Percentiles rank a stretch among this genome's conserved stretches.
Conservation (phyloP, 495 filamentous ascomycete species). For the Cudoniella acicularis region DNA sequence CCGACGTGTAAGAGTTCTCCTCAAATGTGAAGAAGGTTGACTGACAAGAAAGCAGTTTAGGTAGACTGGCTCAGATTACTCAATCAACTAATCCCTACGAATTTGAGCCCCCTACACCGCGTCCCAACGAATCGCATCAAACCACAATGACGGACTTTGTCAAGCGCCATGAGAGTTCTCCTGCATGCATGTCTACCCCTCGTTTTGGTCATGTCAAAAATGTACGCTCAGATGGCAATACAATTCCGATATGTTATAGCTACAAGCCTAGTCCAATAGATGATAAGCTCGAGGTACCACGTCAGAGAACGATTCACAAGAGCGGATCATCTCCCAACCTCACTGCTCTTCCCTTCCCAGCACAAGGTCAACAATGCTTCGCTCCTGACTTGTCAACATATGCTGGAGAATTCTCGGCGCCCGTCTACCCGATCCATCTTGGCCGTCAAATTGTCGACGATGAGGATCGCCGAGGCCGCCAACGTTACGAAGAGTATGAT, state of each 20-base stretch:
- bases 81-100: conserved; percentile 1
- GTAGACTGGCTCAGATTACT: background rate
- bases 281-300: background rate
- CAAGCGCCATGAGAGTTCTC: background rate
- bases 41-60: background rate
- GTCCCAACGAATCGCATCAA: background rate
- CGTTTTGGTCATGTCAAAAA: conserved; percentile 10
- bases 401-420: background rate
- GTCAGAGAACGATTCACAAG: background rate
- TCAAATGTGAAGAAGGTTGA: background rate
- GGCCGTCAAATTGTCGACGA: background rate
- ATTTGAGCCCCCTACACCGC: conserved; percentile 19
- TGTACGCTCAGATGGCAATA: conserved; percentile 9
- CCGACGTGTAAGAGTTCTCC: too few relatives aligned
- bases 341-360: background rate
- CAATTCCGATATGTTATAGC: background rate
- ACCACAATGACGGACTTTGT: conserved; percentile 16
- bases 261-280: background rate
- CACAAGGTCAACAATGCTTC: background rate
- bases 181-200: background rate
- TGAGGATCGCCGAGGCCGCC: background rate
- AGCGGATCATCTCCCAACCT: conserved; percentile 9
- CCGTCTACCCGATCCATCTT: background rate
- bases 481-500: background rate
- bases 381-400: background rate